Evolutionary conservation across 768 basidiomycete species (phyloP), one percentile per base, ranked within the genome.

Genomic region (Mycena alexandri): DNA sequence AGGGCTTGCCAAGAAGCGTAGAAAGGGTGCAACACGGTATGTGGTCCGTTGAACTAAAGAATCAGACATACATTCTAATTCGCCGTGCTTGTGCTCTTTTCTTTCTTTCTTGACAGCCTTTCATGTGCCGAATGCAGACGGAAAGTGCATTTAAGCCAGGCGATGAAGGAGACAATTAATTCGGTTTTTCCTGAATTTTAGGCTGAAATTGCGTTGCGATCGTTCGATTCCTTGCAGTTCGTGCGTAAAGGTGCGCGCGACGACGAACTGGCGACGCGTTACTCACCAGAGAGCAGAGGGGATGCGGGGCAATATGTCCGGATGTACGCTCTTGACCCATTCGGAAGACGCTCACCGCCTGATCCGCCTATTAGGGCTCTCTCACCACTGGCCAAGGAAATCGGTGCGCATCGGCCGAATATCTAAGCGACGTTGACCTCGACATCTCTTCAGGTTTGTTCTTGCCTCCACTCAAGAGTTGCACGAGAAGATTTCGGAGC

Each of bases 371-470:
- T 57, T 41, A 82, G 92, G 91, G 92, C 57, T 92, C 91, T 13
- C 80, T 93, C 50, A 93, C 92, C 12, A 93, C 93, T 52, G 93
- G 93, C 10, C 90, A 93, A 77, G 93, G 92, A 17, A 93, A 93
- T 82, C 87, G 91, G 91, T 91, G 71, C 53, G 80, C 73, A 34
- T 68, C 59, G 38, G 29, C 21, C 5, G 29, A 7, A 25, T 24
- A 13, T 65, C 41, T 44, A 11, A n/a, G n/a, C 41, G 14, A 36
- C 34, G 29, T 24, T 36, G 2, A 43, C 0, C 54, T 54, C 57
- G 22, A 48, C 4, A 44, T 47, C 29, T 22, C 58, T 55, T 2
- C 69, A 91, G 92, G 22, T 94, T 93, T 72, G 91, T 93, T 0
- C 86, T 93, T 33, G 93, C 91, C 0, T 91, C 90, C 0, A 93